Evolutionary conservation across 768 basidiomycete genomes (phyloP).

Genomic region (Megacollybia marginata): DNA sequence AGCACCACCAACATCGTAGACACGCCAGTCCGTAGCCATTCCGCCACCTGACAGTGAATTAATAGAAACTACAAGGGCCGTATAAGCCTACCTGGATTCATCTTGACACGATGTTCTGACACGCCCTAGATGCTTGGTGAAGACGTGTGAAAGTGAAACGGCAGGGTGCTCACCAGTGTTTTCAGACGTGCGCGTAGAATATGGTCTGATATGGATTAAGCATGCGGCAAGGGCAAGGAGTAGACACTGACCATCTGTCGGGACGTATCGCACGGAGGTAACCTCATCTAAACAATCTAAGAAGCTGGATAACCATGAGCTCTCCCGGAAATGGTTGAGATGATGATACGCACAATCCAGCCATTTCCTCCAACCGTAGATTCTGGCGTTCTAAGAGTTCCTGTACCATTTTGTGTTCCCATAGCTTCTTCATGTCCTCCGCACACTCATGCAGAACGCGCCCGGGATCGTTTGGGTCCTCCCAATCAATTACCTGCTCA

Average conservation of each 20-base stretch:
- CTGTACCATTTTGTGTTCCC: slow-evolving; percentile 51
- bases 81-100: slow-evolving; percentile 33
- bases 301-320: slow-evolving; percentile 37
- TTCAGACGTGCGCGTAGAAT: slow-evolving; percentile 66
- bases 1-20: slow-evolving; percentile 56
- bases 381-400: slow-evolving; percentile 44
- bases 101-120: slow-evolving; percentile 63
- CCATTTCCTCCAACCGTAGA: slow-evolving; percentile 57
- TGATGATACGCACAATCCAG: slow-evolving; percentile 54
- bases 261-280: slow-evolving; percentile 52
- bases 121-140: slow-evolving; percentile 33
- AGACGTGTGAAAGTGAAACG: background rate
- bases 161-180: slow-evolving; percentile 30
- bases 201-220: slow-evolving; percentile 42
- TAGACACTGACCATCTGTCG: slow-evolving; percentile 49
- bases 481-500: slow-evolving; percentile 29
- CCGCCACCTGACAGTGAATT: slow-evolving; percentile 7
- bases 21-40: slow-evolving; percentile 32
- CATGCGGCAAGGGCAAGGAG: background rate
- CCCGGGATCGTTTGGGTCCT: slow-evolving; percentile 49
- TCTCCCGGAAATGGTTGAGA: background rate
- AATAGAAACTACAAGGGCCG: slow-evolving; percentile 1
- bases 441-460: slow-evolving; percentile 48
- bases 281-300: slow-evolving; percentile 60
- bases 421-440: slow-evolving; percentile 59